phyloP scores from a whole-genome alignment of 129 eudicot species.

The Lactuca saligna region DNA sequence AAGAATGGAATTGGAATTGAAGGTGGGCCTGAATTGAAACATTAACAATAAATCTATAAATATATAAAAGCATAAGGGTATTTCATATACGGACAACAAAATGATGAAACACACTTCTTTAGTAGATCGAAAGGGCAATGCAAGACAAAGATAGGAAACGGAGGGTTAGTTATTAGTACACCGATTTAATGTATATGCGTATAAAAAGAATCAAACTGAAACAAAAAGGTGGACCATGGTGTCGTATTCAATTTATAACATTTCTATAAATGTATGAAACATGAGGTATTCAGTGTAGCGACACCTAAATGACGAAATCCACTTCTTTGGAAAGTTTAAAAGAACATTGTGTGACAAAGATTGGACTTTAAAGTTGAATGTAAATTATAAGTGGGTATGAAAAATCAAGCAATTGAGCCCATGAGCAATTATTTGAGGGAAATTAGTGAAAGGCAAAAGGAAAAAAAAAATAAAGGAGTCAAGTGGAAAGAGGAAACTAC shows the following conservation, averaged over 20 bases:
- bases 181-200: not conserved
- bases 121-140: not conserved
- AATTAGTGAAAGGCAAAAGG: conserved; percentile 38
- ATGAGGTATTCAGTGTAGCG: conserved; percentile 17
- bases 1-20: too few species aligned
- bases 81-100: not conserved
- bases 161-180: not conserved
- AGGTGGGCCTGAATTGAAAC: not conserved
- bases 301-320: conserved; percentile 30
- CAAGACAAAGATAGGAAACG: not conserved
- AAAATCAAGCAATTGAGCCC: conserved; percentile 27
- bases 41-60: not conserved
- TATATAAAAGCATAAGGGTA: not conserved
- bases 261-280: conserved; percentile 20
- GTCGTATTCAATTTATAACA: conserved; percentile 25
- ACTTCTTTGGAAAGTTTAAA: conserved; percentile 37
- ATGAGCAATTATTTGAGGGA: conserved; percentile 42
- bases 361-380: conserved; percentile 27
- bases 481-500: conserved; percentile 32
- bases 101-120: not conserved
- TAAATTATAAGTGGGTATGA: conserved; percentile 29
- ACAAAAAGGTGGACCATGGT: conserved; percentile 21
- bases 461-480: conserved; percentile 33
- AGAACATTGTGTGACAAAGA: conserved; percentile 30
- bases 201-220: conserved; percentile 1